Base-by-base conservation (phyloP, 1,139 yeast species). In the Candida gigantensis region DNA sequence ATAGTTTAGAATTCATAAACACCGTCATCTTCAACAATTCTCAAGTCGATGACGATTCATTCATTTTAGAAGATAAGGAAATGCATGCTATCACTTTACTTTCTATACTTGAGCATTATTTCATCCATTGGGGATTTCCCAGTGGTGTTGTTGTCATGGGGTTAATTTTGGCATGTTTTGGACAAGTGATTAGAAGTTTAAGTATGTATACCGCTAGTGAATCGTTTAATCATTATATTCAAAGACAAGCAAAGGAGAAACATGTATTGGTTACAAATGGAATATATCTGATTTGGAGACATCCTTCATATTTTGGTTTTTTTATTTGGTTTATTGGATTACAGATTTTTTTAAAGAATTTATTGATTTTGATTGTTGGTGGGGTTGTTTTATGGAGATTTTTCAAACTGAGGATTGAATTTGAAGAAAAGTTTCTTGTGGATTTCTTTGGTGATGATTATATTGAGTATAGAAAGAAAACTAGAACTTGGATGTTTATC, bases 281-380 rank as follows among this genome's bases (percentile, higher is more conserved):
- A 0, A 66, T 92, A 3, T 92, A 92, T 58, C 43, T 68, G 1
- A 45, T 62, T 13, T 62, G 77, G 7, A 72, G 98, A 42, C 98
- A 92, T 57, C 98, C 98, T 8, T 83, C 95, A 35, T 92, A 92
- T 60, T 75, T 81, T 39, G 98, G 97, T 1, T 92, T 85, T 57
- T 90, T 82, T 54, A 81, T 88, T 77, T 94, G 97, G 97, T 92
- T 94, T 18, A 51, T 90, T 3, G 97, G 97, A 0, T 71, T 89
- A 2, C 95, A 92, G 56, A 27, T 90, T 35, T 52, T 83, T 45
- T 60, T 90, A 41, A 64, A 79, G 33, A 92, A 89, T 58, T 39
- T 56, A 28, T 30, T 66, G 1, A 43, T 60, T 3, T 43, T 62
- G 9, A 34, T 41, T 1, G 45, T 51, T 5, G 74, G 73, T 2